Evolutionary conservation across 345 rosid genomes (phyloP), one percentile per base, ranked within the genome.

Genomic region (Passiflora organensis): DNA sequence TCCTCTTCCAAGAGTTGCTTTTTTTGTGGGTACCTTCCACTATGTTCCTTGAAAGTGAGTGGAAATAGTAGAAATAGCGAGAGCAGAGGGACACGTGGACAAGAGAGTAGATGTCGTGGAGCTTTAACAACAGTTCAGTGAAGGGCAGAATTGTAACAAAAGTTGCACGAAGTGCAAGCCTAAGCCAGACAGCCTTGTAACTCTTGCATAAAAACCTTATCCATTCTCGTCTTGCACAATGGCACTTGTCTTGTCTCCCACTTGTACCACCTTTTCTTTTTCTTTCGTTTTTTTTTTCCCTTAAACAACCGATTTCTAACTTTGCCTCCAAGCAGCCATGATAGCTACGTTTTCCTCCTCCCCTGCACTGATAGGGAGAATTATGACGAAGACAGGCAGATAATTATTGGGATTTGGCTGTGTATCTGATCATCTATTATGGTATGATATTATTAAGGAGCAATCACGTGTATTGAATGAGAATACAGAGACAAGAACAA

Each of bases 1-100:
- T 18, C 6, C 36, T 19, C 34, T 32, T 34, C 13, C 3, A 21
- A 22, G 41, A 51, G 2, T 20, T 53, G 44, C 13, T 36, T 16
- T 36, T 53, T 55, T 48, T 52, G 63, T 56, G 62, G 65, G 70
- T 58, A 28, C 42, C 67, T 66, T 68, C 52, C 44, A 41, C 65
- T 46, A 61, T 46, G 56, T 43, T 52, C 74, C 43, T 8, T 54
- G 60, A 66, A 53, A 72, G 59, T 36, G 51, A 68, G 50, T 64
- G 41, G 53, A 45, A 13, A 49, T 10, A 50, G 34, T 9, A 51
- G 28, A 58, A 21, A 15, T 21, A 37, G 15, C 24, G 52, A 53
- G 13, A 6, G 18, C 15, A 22, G 41, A 19, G 12, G 36, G 62
- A 64, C 69, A 68, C 80, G 80, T 71, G 65, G 69, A 54, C 10